Conservation (phyloP, 1,284 basidiomycete species). For the Ustilago vetiveriae region DNA sequence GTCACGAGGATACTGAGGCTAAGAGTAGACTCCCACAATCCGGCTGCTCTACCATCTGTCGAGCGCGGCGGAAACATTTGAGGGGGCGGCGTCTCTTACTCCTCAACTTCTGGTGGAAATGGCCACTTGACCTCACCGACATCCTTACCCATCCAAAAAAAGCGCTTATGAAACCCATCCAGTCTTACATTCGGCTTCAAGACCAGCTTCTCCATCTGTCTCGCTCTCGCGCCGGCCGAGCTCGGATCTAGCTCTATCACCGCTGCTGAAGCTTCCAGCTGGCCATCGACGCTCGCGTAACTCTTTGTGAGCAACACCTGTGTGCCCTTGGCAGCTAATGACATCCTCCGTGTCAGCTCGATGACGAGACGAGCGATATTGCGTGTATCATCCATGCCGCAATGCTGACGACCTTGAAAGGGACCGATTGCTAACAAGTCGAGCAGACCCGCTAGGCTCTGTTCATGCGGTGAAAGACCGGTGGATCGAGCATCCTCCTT, state of each 20-base stretch:
- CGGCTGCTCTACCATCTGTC: no score
- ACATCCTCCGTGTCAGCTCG: slow-evolving; percentile 37
- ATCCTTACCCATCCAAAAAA: slow-evolving; percentile 35
- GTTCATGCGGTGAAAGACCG: slow-evolving; percentile 37
- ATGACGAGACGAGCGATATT: slow-evolving; percentile 68
- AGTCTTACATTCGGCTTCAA: slow-evolving; percentile 36
- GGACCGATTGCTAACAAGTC: slow-evolving; percentile 45
- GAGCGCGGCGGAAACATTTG: no score
- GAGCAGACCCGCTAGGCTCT: slow-evolving; percentile 49
- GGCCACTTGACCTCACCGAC: slow-evolving; percentile 38
- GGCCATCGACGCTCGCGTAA: slow-evolving; percentile 28
- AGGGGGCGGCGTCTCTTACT: no score
- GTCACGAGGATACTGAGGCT: not conserved
- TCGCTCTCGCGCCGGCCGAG: slow-evolving; percentile 9
- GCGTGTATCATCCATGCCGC: slow-evolving; percentile 69
- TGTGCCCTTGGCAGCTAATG: slow-evolving; percentile 9
- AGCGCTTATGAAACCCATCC: slow-evolving; percentile 25
- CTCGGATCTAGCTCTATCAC: slow-evolving; percentile 14
- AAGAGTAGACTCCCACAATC: no score
- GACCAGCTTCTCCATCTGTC: slow-evolving; percentile 32
- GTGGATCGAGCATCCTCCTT: slow-evolving; percentile 17
- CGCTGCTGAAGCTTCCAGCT: slow-evolving; percentile 21
- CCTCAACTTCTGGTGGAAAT: slow-evolving; percentile 30
- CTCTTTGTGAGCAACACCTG: slow-evolving; percentile 30
- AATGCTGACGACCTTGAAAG: slow-evolving; percentile 69